These are phyloP conservation scores for Trametes cingulata DNA, from an alignment of 768 basidiomycete species.

Conservation along the genomic window DNA sequence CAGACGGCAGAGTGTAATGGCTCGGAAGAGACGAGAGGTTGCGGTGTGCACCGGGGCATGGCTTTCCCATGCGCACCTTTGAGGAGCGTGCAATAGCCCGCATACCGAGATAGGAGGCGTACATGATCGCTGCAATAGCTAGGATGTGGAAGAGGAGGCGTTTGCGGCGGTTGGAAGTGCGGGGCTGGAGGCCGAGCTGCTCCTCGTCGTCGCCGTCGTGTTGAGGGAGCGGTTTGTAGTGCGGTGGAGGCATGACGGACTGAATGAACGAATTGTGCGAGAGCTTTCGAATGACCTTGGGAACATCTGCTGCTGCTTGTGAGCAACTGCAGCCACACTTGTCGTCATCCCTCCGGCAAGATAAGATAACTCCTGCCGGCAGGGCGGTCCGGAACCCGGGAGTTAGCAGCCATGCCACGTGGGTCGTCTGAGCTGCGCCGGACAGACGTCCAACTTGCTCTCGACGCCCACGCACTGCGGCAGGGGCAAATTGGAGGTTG, in stretches of 20 bases:
- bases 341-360: background rate
- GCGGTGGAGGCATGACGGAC: slow-evolving; percentile 2
- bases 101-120: slow-evolving; percentile 6
- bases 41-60: slow-evolving; percentile 15
- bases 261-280: background rate
- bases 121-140: slow-evolving; percentile 8
- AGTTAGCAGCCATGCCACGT: too few relatives aligned
- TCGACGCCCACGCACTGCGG: too few relatives aligned
- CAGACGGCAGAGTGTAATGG: slow-evolving; percentile 62
- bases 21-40: slow-evolving; percentile 37
- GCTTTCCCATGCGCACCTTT: slow-evolving; percentile 6
- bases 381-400: too few relatives aligned
- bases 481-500: too few relatives aligned
- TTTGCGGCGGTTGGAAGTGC: background rate
- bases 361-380: background rate
- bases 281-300: background rate
- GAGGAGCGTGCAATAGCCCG: background rate
- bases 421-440: too few relatives aligned
- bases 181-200: background rate
- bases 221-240: slow-evolving; percentile 13
- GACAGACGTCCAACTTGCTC: too few relatives aligned
- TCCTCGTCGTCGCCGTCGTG: slow-evolving; percentile 11
- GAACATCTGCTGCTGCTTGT: background rate
- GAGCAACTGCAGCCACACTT: background rate
- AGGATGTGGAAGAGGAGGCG: slow-evolving; percentile 13